phyloP scores from a whole-genome alignment of 2,329 filamentous ascomycete genomes.

The Chalara sp. region DNA sequence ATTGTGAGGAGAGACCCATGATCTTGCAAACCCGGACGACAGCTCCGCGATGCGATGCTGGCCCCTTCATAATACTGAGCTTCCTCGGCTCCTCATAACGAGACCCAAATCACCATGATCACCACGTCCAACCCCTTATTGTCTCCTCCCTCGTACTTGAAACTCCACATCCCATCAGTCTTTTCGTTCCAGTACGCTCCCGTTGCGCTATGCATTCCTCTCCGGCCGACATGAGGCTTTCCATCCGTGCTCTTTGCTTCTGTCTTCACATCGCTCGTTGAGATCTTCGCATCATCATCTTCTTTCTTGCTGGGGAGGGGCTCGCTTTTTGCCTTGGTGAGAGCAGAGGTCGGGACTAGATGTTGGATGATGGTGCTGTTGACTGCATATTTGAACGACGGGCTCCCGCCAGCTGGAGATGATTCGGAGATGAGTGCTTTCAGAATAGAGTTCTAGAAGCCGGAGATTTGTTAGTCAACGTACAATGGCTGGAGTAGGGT shows the following conservation, averaged over 20 bases:
- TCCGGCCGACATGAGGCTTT: conserved; percentile 69
- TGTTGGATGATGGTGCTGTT: conserved; percentile 99
- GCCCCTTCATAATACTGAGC: no score
- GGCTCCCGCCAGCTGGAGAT: conserved; percentile 49
- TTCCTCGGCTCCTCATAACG: conserved; percentile 11
- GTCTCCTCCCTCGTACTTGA: conserved; percentile 71
- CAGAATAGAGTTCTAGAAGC: conserved; percentile 63
- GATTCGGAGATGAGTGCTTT: conserved; percentile 72
- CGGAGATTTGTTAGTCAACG: conserved; percentile 7
- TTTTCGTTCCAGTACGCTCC: conserved; percentile 89
- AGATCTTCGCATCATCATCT: conserved; percentile 40
- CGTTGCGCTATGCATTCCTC: conserved; percentile 84
- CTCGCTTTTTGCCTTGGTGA: conserved; percentile 44
- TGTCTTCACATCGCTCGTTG: conserved; percentile 42
- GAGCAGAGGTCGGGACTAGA: conserved; percentile 59
- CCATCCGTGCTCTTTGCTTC: conserved; percentile 48
- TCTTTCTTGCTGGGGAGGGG: conserved; percentile 37
- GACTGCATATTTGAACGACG: conserved; percentile 86
- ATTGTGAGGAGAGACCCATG: no score
- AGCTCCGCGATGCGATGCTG: no score
- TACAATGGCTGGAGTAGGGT: background rate
- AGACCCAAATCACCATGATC: conserved; percentile 71
- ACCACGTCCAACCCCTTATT: conserved; percentile 63
- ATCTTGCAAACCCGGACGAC: no score
- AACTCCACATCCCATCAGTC: conserved; percentile 84